Evolutionary conservation across 805 yeast species (phyloP), one percentile per base, ranked within the genome.

Genomic region (Torulaspora franciscae): DNA sequence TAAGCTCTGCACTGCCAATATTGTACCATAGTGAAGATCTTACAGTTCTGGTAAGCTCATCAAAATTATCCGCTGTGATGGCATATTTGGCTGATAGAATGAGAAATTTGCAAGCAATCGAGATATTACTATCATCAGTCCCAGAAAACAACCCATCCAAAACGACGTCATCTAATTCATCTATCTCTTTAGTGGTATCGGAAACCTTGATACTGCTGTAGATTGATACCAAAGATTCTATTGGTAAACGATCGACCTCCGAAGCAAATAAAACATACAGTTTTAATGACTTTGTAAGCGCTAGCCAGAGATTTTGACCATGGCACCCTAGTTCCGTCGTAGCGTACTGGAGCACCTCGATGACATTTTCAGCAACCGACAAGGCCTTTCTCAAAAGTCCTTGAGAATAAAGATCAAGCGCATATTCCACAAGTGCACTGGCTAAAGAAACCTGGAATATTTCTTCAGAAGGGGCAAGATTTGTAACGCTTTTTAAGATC

Each of bases 321-420:
- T 57, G 36, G 2, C 49, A 42, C 3, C 46, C 34, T 8, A 62
- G 40, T 13, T 53, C 47, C 3, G 49, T 32, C 7, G 50, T 43
- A 9, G 60, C 42, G 22, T 45, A 36, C 10, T 54, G 56, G 11
- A 62, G 49, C 8, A 51, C 39, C 1, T 68, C 71, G 4, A 85
- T 63, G 0, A 83, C 76, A 6, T 67, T 64, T 2, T 62, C 42
- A 8, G 79, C 79, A 37, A 68, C 59, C 6, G 71, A 71, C 6
- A 76, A 64, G 0, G 93, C 83, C 50, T 87, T 76, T 2, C 85
- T 83, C 49, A 79, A 76, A 53, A 77, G 84, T 0, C 95, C 95
- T 15, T 76, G 74, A 1, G 54, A 54, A 8, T 81, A 62, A 42
- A 81, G 75, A 40, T 71, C 68, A 7, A 66, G 64, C 0, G 90